Percentiles rank a stretch among this genome's conserved stretches.
These are phyloP conservation scores for Sclerotinia nivalis DNA, from an alignment of 2,329 filamentous ascomycete species.

Conservation along the genomic window DNA sequence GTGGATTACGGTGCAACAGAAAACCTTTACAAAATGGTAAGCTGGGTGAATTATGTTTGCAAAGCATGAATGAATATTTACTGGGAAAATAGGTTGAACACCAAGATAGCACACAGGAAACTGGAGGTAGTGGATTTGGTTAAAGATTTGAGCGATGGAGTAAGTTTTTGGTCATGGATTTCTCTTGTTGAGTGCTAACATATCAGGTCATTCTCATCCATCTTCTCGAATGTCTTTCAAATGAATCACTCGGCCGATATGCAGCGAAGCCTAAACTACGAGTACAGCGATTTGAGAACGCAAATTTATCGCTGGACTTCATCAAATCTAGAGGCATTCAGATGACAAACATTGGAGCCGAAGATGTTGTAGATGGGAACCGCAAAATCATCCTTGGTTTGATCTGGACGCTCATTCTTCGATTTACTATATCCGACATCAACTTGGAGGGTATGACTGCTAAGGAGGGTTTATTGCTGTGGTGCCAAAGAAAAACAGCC, in stretches of 20 bases:
- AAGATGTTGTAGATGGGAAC: conserved; percentile 97
- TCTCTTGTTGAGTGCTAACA: conserved; percentile 31
- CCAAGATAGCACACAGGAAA: conserved; percentile 78
- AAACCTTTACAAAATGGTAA: conserved; percentile 98
- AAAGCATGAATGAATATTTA: conserved; percentile 23
- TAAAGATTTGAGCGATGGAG: conserved; percentile 87
- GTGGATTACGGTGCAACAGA: conserved; percentile 86
- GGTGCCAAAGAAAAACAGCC: conserved; percentile 98
- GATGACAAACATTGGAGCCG: conserved; percentile 97
- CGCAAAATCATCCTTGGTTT: conserved; percentile 95
- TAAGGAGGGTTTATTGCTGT: conserved; percentile 90
- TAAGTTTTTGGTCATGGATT: conserved; percentile 51
- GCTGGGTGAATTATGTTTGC: conserved; percentile 20
- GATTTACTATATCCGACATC: conserved; percentile 98
- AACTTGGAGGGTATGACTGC: conserved; percentile 97
- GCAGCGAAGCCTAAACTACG: conserved; percentile 94
- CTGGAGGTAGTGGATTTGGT: conserved; percentile 86
- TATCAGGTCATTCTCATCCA: conserved; percentile 87
- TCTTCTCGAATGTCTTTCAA: conserved; percentile 91
- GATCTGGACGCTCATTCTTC: conserved; percentile 97
- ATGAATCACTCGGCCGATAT: conserved; percentile 94
- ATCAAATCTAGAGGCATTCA: conserved; percentile 89
- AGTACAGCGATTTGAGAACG: conserved; percentile 97
- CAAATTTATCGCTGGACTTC: conserved; percentile 91
- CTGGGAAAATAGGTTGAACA: conserved; percentile 73